Evolutionary conservation across 75 land plant species (phyloP).

Genomic region (Selaginella tamariscina): DNA sequence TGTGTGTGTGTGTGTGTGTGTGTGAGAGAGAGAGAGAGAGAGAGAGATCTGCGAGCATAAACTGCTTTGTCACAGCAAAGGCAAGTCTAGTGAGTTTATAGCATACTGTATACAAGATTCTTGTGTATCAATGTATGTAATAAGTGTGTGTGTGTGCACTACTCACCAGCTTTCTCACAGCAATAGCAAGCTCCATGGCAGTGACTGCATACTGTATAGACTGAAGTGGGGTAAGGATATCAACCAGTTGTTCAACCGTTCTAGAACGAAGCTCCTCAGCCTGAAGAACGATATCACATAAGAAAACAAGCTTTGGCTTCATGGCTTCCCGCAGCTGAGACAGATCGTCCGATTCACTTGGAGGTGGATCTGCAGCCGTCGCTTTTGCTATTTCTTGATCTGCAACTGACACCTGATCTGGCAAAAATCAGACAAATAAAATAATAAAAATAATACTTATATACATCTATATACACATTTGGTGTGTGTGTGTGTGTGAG

Average conservation of each 20-base stretch:
- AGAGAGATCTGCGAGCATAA: no score
- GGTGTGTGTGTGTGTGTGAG: background rate
- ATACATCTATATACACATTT: background rate
- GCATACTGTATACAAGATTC: no score
- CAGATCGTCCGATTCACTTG: conserved; percentile 16
- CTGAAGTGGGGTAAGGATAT: conserved; percentile 20
- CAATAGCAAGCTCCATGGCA: conserved; percentile 21
- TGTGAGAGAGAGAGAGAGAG: no score
- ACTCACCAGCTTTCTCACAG: conserved; percentile 16
- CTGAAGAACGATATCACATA: conserved; percentile 20
- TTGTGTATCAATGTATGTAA: no score
- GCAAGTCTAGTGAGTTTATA: no score
- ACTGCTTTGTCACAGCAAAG: no score
- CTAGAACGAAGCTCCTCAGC: conserved; percentile 20
- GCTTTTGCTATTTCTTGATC: conserved; percentile 27
- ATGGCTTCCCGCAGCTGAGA: conserved; percentile 22
- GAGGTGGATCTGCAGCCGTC: conserved; percentile 21
- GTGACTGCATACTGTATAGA: conserved; percentile 22
- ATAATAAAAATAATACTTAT: no score
- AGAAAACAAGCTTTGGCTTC: conserved; percentile 20
- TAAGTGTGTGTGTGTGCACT: no score
- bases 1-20: no score
- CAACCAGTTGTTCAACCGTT: conserved; percentile 13
- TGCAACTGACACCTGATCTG: conserved; percentile 23
- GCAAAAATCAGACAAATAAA: background rate